Base-by-base conservation (phyloP, 192 early-diverging fungal species). In the Podochytrium sp. region DNA sequence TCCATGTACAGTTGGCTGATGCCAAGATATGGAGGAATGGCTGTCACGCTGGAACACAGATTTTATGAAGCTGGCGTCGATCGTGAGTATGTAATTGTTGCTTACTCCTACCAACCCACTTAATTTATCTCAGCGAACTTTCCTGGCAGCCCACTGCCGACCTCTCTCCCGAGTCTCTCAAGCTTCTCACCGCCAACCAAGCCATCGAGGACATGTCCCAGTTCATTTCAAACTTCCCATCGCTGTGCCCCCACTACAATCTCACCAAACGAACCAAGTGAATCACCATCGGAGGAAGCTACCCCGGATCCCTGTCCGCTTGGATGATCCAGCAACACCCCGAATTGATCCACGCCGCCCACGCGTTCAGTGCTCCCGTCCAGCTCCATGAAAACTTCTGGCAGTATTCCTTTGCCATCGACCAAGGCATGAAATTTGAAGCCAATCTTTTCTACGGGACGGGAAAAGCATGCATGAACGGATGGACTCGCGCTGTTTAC, bases 321-420 rank as follows among this genome's bases (percentile, higher is more conserved):
- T 69, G 67, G 67, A 16, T 69, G 7, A 69, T 29, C 14, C 30
- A 69, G 20, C 40, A 37, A 32, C 52, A 69, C 38, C 67, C 67
- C 5, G 52, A 51, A 27, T 52, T 56, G 25, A 38, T 69, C 12
- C 37, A 41, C 56, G 67, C 67, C 23, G 67, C 67, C 7, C 67
- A 69, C 34, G 49, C 67, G 18, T 29, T 52, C 30, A 56, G 51
- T 29, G 67, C 67, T 16, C 67, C 52, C 18, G 65, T 66, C n/a
- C n/a, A n/a, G n/a, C n/a, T n/a, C n/a, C 12, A 47, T 25, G 29
- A 57, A 37, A 37, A 69, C 52, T 69, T 69, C 38, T 69, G 67
- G 67, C 67, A 35, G 33, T 69, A 56, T 29, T 69, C 67, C 34
- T 69, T 34, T 37, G 67, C 67, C 34, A 30, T 69, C 16, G 67